Conservation (phyloP, 805 yeast species). For the Yarrowia sp. region DNA sequence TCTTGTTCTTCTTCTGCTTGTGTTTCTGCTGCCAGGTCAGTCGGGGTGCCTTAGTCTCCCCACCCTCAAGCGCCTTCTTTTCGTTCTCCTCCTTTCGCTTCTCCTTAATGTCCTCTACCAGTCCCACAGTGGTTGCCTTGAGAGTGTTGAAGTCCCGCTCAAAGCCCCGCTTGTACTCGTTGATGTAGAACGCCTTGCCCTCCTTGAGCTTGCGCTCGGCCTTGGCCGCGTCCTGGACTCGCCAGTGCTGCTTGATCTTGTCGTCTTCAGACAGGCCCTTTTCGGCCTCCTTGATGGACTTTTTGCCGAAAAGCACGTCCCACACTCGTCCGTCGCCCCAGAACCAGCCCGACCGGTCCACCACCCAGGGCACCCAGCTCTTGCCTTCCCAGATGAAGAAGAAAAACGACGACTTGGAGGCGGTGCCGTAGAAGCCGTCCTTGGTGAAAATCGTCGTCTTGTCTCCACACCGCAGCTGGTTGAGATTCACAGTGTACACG, state of each 20-base stretch:
- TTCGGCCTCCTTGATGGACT: conserved; percentile 76
- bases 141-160: conserved; percentile 33
- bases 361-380: conserved; percentile 68
- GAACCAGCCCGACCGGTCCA: conserved; percentile 85
- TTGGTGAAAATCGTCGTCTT: conserved; percentile 81
- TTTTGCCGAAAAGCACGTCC: conserved; percentile 82
- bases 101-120: conserved; percentile 33
- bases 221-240: conserved; percentile 58
- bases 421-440: conserved; percentile 85
- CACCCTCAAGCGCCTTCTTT: conserved; percentile 14
- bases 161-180: conserved; percentile 36
- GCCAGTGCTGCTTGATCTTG: conserved; percentile 58
- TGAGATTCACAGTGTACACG: conserved; percentile 69
- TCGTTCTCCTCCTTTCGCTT: conserved; percentile 11
- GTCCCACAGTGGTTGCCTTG: conserved; percentile 25
- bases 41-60: not conserved
- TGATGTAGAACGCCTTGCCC: conserved; percentile 43
- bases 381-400: conserved; percentile 70
- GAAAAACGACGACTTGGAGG: conserved; percentile 75
- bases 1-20: conserved; percentile 29
- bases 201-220: conserved; percentile 48
- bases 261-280: conserved; percentile 69
- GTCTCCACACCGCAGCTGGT: conserved; percentile 60
- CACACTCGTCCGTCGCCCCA: conserved; percentile 92
- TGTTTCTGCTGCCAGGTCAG: conserved; percentile 36